A percentile compares a stretch with the other conserved stretches of the same genome.
These are phyloP conservation scores for Termitomyces titanicus DNA, from an alignment of 768 basidiomycete species.

Conservation along the genomic window DNA sequence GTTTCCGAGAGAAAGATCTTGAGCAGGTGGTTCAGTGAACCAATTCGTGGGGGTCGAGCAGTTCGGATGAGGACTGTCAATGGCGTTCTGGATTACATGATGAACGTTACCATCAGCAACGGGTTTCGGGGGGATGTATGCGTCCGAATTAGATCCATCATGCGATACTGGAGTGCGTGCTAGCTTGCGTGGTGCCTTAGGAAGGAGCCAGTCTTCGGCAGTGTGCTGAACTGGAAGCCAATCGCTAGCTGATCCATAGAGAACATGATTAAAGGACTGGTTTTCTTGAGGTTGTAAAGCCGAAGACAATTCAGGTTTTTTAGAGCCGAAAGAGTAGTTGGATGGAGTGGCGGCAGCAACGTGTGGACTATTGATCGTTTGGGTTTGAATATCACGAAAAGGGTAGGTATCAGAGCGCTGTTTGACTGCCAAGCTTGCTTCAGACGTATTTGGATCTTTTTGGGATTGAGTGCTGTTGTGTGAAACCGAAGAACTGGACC, in stretches of 20 bases:
- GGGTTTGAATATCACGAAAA: conserved; percentile 11
- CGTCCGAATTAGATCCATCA: background rate
- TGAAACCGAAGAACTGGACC: background rate
- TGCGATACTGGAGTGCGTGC: background rate
- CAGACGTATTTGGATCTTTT: background rate
- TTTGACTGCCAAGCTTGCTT: background rate
- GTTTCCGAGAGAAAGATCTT: background rate
- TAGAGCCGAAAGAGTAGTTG: background rate
- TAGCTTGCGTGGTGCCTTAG: background rate
- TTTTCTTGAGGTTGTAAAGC: conserved; percentile 3
- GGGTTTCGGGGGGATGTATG: background rate
- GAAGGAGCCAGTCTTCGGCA: conserved; percentile 10
- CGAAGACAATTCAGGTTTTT: conserved; percentile 4
- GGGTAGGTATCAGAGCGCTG: conserved; percentile 3
- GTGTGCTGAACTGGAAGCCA: conserved; percentile 7
- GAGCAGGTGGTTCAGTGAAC: conserved; percentile 5
- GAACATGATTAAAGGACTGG: background rate
- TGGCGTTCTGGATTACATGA: background rate
- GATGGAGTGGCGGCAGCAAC: background rate
- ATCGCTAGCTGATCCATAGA: background rate
- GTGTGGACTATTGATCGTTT: conserved; percentile 9
- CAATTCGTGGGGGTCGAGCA: background rate
- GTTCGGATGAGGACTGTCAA: background rate
- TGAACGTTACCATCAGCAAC: background rate
- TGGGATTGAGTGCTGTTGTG: background rate